Percentiles rank a stretch among this genome's conserved stretches.
Evolutionary conservation across 805 yeast species (phyloP).

Genomic region (Peterozyma toletana): DNA sequence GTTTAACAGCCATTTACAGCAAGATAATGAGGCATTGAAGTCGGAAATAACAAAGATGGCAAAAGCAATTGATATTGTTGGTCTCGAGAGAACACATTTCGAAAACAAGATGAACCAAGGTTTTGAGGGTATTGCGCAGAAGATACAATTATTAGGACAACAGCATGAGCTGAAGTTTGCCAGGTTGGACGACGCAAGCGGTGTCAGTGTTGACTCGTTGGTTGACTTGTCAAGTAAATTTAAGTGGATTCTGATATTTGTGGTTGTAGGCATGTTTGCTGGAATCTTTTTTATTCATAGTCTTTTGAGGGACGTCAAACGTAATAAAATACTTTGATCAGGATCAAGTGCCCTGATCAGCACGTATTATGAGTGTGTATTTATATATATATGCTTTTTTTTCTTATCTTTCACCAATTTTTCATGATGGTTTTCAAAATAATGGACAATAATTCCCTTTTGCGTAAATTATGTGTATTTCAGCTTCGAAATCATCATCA

Average conservation of each 20-base stretch:
- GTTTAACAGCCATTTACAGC: constrained; percentile 29
- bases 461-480: no score
- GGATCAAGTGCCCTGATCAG: no score
- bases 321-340: constrained; percentile 13
- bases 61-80: constrained; percentile 1
- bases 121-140: constrained; percentile 1
- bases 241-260: constrained; percentile 33
- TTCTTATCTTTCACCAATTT: no score
- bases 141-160: constrained; percentile 3
- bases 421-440: no score
- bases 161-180: constrained; percentile 4
- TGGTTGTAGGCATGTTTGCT: constrained; percentile 29
- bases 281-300: constrained; percentile 41
- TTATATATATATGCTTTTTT: no score
- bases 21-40: constrained; percentile 17
- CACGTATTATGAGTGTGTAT: no score
- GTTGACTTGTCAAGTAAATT: constrained; percentile 14
- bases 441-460: no score
- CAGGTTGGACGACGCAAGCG: constrained; percentile 5
- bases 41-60: constrained; percentile 4
- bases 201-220: not conserved
- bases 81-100: constrained; percentile 4
- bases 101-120: not conserved
- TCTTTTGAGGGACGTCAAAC: constrained; percentile 56
- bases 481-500: no score